Evolutionary conservation across 257 asterid species (phyloP).

Genomic region (Buddleja alternifolia): DNA sequence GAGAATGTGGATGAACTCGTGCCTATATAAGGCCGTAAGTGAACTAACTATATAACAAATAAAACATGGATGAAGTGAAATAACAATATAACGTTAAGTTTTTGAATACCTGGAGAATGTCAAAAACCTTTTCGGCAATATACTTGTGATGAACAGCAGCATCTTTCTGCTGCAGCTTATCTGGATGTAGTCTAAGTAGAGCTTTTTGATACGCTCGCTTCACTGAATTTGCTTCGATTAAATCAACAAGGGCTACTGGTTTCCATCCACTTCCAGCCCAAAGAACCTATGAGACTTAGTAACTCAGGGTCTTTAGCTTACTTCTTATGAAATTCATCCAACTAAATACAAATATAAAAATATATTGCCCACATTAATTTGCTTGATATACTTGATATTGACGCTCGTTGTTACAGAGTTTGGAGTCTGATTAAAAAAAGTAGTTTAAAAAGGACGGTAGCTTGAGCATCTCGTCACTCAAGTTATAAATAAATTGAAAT

Average conservation of each 20-base stretch:
- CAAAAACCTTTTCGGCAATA: slow-evolving; percentile 84
- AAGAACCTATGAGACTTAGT: slow-evolving; percentile 59
- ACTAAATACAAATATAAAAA: neutral
- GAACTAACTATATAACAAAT: too few species aligned
- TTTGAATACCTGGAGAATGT: slow-evolving; percentile 77
- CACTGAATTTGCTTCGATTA: slow-evolving; percentile 77
- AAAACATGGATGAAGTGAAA: neutral
- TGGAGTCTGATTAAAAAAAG: too few species aligned
- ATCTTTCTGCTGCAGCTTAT: slow-evolving; percentile 94
- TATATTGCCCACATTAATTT: too few species aligned
- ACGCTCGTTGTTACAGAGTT: too few species aligned
- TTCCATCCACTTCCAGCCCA: slow-evolving; percentile 93
- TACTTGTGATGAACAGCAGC: slow-evolving; percentile 77
- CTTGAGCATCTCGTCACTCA: too few species aligned
- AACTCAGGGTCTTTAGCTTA: neutral
- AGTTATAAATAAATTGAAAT: too few species aligned
- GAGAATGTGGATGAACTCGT: too few species aligned
- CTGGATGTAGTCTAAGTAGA: slow-evolving; percentile 83
- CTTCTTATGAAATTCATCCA: neutral
- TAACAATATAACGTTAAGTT: neutral
- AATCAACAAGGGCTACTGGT: slow-evolving; percentile 83
- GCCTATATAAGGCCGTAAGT: too few species aligned
- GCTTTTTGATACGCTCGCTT: slow-evolving; percentile 91
- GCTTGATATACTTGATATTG: too few species aligned
- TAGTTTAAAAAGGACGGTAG: too few species aligned